A percentile compares a stretch with the other conserved stretches of the same genome.
Evolutionary conservation across 306 rosid species (phyloP).

Genomic region (Prunus campanulata): DNA sequence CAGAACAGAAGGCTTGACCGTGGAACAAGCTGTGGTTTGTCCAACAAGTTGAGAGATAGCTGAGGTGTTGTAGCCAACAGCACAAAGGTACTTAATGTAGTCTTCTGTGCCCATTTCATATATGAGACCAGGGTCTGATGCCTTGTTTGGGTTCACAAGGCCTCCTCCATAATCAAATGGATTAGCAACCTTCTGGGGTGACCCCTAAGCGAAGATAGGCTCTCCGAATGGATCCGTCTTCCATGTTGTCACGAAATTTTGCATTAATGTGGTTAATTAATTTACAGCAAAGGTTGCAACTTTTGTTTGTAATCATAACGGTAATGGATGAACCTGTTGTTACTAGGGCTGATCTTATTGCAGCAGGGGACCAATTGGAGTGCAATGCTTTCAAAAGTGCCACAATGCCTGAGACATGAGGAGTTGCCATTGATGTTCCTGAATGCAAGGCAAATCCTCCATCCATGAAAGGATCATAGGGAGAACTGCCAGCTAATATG

Average conservation of each 20-base stretch:
- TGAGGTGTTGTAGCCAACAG: constrained; percentile 36
- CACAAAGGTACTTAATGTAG: constrained; percentile 43
- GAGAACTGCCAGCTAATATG: constrained; percentile 31
- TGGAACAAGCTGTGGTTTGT: constrained; percentile 30
- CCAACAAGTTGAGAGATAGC: constrained; percentile 34
- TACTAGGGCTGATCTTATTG: constrained; percentile 47
- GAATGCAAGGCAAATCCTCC: constrained; percentile 20
- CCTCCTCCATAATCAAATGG: constrained; percentile 57
- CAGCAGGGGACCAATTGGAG: constrained; percentile 55
- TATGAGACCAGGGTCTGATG: constrained; percentile 50
- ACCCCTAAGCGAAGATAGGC: constrained; percentile 40
- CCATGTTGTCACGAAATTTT: constrained; percentile 31
- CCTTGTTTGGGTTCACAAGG: constrained; percentile 40
- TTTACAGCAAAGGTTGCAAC: too few species aligned
- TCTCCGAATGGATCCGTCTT: constrained; percentile 33
- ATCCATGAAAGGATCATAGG: neutral
- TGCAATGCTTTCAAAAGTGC: constrained; percentile 46
- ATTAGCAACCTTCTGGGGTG: constrained; percentile 43
- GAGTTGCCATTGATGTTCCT: constrained; percentile 60
- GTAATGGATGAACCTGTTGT: constrained; percentile 39
- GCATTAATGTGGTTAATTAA: constrained; percentile 24
- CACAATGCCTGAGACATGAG: constrained; percentile 49
- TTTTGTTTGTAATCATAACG: too few species aligned
- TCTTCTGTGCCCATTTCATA: constrained; percentile 43
- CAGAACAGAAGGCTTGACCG: constrained; percentile 26